phyloP scores from a whole-genome alignment of 257 asterid species.

The Fraxinus americana region DNA sequence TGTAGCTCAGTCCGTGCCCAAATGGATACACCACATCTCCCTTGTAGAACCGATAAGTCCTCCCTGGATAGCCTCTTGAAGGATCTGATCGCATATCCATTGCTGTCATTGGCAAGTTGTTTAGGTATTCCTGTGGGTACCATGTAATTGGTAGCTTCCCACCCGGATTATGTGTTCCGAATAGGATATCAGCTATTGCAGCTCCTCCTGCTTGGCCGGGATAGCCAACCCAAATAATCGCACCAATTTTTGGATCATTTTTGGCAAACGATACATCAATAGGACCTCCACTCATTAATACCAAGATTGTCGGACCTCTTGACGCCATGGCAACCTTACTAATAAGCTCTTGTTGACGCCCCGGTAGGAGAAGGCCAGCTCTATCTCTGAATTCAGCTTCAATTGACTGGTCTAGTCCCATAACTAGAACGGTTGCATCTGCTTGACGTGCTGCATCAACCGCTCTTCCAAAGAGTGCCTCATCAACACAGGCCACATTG shows the following conservation, averaged over 20 bases:
- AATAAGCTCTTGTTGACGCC: slow-evolving; percentile 70
- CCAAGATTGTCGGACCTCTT: slow-evolving; percentile 60
- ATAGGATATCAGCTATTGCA: slow-evolving; percentile 75
- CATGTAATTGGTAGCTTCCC: slow-evolving; percentile 94
- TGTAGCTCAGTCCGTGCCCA: slow-evolving; percentile 86
- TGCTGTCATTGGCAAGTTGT: slow-evolving; percentile 68
- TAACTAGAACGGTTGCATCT: slow-evolving; percentile 63
- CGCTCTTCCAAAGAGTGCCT: slow-evolving; percentile 54
- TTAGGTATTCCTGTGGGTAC: slow-evolving; percentile 77
- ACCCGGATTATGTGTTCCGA: slow-evolving; percentile 88
- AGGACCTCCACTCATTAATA: slow-evolving; percentile 88
- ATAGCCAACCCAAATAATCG: slow-evolving; percentile 80
- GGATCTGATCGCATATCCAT: slow-evolving; percentile 76
- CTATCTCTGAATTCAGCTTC: slow-evolving; percentile 79
- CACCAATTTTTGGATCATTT: slow-evolving; percentile 56
- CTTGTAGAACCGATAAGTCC: slow-evolving; percentile 74
- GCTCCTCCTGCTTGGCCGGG: slow-evolving; percentile 89
- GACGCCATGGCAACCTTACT: slow-evolving; percentile 68
- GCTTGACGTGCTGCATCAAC: slow-evolving; percentile 60
- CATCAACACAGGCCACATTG: slow-evolving; percentile 53
- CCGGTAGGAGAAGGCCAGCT: slow-evolving; percentile 62
- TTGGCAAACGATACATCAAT: slow-evolving; percentile 70
- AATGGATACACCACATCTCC: slow-evolving; percentile 73
- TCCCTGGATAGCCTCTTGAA: slow-evolving; percentile 63
- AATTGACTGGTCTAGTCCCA: slow-evolving; percentile 78